Conservation (phyloP, 2,329 filamentous ascomycete genomes). For the Colletotrichum sp. region DNA sequence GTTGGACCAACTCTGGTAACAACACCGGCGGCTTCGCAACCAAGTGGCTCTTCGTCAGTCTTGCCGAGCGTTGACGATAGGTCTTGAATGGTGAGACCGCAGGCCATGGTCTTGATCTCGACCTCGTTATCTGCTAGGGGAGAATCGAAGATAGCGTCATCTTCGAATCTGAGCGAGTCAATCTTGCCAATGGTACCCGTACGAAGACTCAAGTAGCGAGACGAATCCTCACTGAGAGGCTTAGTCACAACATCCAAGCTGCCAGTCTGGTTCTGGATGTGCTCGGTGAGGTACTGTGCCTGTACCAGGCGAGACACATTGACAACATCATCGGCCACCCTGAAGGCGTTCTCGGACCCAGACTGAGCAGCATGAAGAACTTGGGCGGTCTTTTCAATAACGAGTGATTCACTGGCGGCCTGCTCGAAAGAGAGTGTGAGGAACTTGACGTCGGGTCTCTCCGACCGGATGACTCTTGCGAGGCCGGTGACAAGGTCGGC, state of each 20-base stretch:
- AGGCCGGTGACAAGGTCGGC: conserved; percentile 25
- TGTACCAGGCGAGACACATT: conserved; percentile 3
- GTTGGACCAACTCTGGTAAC: conserved; percentile 34
- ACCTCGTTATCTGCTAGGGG: conserved; percentile 37
- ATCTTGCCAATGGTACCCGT: conserved; percentile 26
- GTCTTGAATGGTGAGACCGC: conserved; percentile 50
- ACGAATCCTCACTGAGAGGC: not conserved
- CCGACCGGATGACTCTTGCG: conserved; percentile 23
- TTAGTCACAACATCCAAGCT: not conserved
- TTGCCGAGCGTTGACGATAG: conserved; percentile 35
- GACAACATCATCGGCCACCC: not conserved
- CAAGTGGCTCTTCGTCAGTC: conserved; percentile 23
- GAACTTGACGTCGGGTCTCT: conserved; percentile 23
- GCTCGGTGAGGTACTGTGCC: conserved; percentile 8
- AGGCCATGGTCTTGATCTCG: conserved; percentile 44
- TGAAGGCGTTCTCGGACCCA: not conserved
- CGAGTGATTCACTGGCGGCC: not conserved
- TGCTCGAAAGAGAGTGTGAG: conserved; percentile 22
- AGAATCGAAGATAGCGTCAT: conserved; percentile 23
- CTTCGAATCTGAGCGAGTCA: conserved; percentile 28
- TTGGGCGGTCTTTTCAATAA: not conserved
- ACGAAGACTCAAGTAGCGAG: conserved; percentile 35
- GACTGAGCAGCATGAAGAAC: not conserved
- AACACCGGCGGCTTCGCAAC: conserved; percentile 35
- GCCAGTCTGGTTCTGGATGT: conserved; percentile 19